Percentiles rank a stretch among this genome's conserved stretches.
Evolutionary conservation across 306 rosid species (phyloP).

Genomic region (Astragalus membranaceus): DNA sequence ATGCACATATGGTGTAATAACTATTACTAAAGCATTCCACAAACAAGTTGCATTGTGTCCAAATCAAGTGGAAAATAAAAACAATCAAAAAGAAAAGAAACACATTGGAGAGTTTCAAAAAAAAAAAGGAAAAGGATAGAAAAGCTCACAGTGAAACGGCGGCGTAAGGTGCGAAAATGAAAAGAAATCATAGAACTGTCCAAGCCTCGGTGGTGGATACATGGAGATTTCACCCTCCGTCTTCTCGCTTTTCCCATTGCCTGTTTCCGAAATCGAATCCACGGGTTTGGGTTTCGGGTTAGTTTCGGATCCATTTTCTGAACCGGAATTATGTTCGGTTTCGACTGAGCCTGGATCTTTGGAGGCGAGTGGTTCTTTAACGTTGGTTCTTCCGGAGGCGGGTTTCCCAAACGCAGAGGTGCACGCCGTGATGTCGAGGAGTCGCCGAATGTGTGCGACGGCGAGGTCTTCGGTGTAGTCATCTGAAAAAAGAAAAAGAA

Average conservation of each 20-base stretch:
- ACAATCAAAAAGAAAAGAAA: too few species aligned
- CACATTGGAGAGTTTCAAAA: too few species aligned
- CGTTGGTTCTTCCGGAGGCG: constrained; percentile 15
- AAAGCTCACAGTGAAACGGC: constrained; percentile 70
- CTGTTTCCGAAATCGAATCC: constrained; percentile 25
- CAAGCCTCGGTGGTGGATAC: constrained; percentile 82
- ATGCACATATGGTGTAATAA: background rate
- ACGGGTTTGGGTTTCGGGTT: constrained; percentile 19
- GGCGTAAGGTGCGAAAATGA: constrained; percentile 82
- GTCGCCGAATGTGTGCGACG: constrained; percentile 71
- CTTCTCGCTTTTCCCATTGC: constrained; percentile 21
- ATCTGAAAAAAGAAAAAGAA: constrained; percentile 31
- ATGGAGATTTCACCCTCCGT: constrained; percentile 53
- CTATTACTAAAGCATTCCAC: background rate
- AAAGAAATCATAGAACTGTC: constrained; percentile 88
- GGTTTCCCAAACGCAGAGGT: constrained; percentile 59
- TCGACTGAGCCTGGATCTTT: constrained; percentile 33
- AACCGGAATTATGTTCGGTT: constrained; percentile 10
- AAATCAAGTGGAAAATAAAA: background rate
- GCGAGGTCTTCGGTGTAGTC: constrained; percentile 72
- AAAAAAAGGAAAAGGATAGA: background rate
- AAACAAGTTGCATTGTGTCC: background rate
- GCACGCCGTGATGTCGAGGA: constrained; percentile 78
- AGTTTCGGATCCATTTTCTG: constrained; percentile 29
- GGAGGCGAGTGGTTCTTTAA: constrained; percentile 28